phyloP scores from a whole-genome alignment of 2,329 filamentous ascomycete genomes.

The Elsinoe fawcettii region DNA sequence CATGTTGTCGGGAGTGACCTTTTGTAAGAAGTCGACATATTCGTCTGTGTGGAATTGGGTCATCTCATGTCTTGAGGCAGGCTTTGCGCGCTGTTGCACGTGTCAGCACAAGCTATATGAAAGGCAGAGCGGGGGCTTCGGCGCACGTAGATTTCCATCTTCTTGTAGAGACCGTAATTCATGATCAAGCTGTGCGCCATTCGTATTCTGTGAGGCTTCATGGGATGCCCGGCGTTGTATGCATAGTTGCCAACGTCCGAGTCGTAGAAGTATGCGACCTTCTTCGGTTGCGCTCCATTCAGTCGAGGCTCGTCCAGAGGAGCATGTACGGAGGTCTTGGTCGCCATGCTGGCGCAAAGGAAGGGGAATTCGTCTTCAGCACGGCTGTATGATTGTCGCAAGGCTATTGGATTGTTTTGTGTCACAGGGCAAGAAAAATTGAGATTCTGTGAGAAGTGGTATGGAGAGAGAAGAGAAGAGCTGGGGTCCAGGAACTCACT shows the following conservation, averaged over 20 bases:
- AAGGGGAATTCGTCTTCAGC: background rate
- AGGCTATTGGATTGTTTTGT: background rate
- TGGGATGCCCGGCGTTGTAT: conserved; percentile 68
- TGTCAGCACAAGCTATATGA: background rate
- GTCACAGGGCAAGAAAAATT: background rate
- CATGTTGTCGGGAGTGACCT: conserved; percentile 98
- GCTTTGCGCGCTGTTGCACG: conserved; percentile 25
- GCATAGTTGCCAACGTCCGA: conserved; percentile 97
- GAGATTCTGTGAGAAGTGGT: background rate
- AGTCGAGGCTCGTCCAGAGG: conserved; percentile 47
- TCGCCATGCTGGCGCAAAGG: conserved; percentile 39
- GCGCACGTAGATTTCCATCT: conserved; percentile 63
- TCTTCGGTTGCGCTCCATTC: conserved; percentile 57
- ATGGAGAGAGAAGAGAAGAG: background rate
- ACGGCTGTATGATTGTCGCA: background rate
- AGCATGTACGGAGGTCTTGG: conserved; percentile 34
- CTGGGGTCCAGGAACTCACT: background rate
- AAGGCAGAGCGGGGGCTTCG: background rate
- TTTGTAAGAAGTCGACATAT: conserved; percentile 65
- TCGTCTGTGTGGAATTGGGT: conserved; percentile 67
- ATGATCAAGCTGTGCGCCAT: conserved; percentile 60
- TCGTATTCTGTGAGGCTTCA: conserved; percentile 61
- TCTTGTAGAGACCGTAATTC: conserved; percentile 66
- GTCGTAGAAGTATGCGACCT: conserved; percentile 97
- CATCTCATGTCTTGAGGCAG: conserved; percentile 60